A percentile compares a stretch with the other conserved stretches of the same genome.
Conservation (phyloP, 2,329 filamentous ascomycete species). For the Penicillium fuscoglaucum region DNA sequence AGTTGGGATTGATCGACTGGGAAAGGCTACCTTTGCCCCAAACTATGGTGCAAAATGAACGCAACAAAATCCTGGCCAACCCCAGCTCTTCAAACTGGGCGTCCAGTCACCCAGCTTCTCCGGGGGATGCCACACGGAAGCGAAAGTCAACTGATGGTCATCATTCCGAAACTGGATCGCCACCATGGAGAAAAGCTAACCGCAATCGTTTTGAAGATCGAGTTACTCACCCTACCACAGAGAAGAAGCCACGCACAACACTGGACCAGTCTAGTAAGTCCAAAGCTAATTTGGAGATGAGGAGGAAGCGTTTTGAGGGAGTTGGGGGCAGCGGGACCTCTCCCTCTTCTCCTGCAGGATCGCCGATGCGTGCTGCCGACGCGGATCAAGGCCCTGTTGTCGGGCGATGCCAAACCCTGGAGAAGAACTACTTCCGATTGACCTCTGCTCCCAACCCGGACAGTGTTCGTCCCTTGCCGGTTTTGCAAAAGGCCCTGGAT, state of each 20-base stretch:
- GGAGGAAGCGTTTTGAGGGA: constrained; percentile 79
- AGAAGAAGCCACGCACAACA: constrained; percentile 53
- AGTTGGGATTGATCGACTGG: constrained; percentile 78
- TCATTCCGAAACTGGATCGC: constrained; percentile 55
- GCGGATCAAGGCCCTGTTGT: constrained; percentile 68
- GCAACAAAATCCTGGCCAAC: constrained; percentile 51
- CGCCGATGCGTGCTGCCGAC: constrained; percentile 47
- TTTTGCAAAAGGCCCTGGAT: constrained; percentile 82
- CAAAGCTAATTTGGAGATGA: constrained; percentile 80
- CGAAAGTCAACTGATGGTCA: constrained; percentile 72
- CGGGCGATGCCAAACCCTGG: constrained; percentile 77
- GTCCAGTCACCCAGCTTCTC: constrained; percentile 27
- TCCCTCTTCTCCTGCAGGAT: constrained; percentile 47
- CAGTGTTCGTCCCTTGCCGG: constrained; percentile 77
- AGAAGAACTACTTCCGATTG: constrained; percentile 93
- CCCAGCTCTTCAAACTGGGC: constrained; percentile 42
- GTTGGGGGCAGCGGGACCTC: constrained; percentile 45
- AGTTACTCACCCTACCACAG: constrained; percentile 62
- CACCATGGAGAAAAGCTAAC: constrained; percentile 76
- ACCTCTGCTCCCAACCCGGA: constrained; percentile 86
- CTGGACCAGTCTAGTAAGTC: constrained; percentile 76
- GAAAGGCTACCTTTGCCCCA: constrained; percentile 79
- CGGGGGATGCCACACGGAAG: constrained; percentile 61
- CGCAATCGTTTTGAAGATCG: constrained; percentile 68
- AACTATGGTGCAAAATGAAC: constrained; percentile 73